Percentiles rank a stretch among this genome's conserved stretches.
phyloP scores from a whole-genome alignment of 306 rosid species.

The Casuarina glauca region DNA sequence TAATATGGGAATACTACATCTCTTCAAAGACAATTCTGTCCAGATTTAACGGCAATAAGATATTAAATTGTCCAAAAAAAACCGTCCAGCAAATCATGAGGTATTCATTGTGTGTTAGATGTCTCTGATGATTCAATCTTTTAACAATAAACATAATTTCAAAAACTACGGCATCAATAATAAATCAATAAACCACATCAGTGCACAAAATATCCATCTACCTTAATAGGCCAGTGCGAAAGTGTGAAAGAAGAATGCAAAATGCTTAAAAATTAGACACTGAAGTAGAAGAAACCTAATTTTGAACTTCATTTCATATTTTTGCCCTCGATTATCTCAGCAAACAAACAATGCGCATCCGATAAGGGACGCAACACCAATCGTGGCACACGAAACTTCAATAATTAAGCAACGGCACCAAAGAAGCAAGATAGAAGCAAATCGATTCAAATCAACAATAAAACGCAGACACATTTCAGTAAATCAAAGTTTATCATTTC shows the following conservation, averaged over 20 bases:
- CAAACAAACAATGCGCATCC: conserved; percentile 19
- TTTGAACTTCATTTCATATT: conserved; percentile 16
- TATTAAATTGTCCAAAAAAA: not conserved
- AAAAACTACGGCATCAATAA: not conserved
- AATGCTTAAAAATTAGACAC: not conserved
- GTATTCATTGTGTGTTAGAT: not conserved
- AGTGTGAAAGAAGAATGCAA: conserved; percentile 17
- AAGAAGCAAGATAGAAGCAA: conserved; percentile 20
- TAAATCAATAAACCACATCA: conserved; percentile 4
- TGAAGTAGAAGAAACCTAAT: conserved; percentile 14
- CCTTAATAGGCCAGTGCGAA: conserved; percentile 6
- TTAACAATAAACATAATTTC: not conserved
- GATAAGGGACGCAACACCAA: conserved; percentile 19
- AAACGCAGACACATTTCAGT: conserved; percentile 31
- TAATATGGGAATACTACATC: not conserved
- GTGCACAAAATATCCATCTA: not conserved
- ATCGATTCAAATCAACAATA: conserved; percentile 19
- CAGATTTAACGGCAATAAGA: not conserved
- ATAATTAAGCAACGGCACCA: conserved; percentile 12
- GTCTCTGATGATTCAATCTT: not conserved
- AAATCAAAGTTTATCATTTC: conserved; percentile 2
- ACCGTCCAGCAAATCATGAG: not conserved
- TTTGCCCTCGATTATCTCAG: conserved; percentile 26
- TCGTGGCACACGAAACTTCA: conserved; percentile 6
- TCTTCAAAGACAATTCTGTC: not conserved